These are phyloP conservation scores for Cylindrotheca closterium DNA, from an alignment of 108 stramenopile genomes.

Conservation along the genomic window DNA sequence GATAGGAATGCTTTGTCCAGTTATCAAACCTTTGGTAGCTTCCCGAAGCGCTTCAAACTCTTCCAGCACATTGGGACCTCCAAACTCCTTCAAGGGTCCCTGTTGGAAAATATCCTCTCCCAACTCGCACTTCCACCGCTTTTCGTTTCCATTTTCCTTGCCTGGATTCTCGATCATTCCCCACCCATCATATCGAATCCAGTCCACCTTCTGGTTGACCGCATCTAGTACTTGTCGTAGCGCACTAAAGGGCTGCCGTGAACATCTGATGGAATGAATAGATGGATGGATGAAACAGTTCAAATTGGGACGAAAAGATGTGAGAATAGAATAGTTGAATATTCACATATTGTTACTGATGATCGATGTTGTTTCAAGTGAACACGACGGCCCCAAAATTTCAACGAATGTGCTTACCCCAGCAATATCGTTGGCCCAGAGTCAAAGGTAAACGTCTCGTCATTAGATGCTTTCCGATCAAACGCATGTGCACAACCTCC, in stretches of 20 bases:
- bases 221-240: constrained; percentile 88
- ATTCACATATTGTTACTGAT: neutral
- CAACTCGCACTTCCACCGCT: constrained; percentile 80
- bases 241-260: constrained; percentile 70
- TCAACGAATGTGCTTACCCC: too few species aligned
- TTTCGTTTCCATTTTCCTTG: constrained; percentile 24
- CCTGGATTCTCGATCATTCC: constrained; percentile 86
- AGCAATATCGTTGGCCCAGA: constrained; percentile 89
- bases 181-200: constrained; percentile 91
- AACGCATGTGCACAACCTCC: constrained; percentile 94
- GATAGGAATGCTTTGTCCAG: constrained; percentile 72
- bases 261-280: constrained; percentile 31
- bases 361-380: neutral
- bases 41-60: constrained; percentile 70
- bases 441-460: constrained; percentile 73
- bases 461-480: constrained; percentile 38
- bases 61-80: constrained; percentile 44
- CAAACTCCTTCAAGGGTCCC: constrained; percentile 67
- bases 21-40: constrained; percentile 53
- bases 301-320: neutral
- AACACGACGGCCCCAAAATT: neutral
- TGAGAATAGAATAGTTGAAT: neutral
- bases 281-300: neutral
- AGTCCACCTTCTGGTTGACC: constrained; percentile 73
- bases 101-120: constrained; percentile 75